phyloP scores from a whole-genome alignment of 352 stramenopile species.

The Globisporangium emineosum region DNA sequence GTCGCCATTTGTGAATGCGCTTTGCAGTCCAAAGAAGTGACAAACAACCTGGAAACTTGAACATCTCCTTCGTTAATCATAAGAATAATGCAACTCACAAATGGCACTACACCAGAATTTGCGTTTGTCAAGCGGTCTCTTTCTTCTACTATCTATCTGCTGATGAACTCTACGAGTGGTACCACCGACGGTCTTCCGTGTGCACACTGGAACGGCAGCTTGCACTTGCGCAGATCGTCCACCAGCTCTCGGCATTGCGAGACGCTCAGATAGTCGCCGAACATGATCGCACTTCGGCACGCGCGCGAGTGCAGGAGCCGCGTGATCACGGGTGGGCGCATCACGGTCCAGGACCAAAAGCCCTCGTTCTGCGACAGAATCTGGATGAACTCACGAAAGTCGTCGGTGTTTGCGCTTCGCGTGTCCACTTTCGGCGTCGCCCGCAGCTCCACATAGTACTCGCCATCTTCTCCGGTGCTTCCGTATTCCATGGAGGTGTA shows the following conservation, averaged over 20 bases:
- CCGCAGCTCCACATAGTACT: constrained; percentile 27
- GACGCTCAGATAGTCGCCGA: constrained; percentile 81
- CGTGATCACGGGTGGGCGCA: constrained; percentile 75
- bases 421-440: constrained; percentile 71
- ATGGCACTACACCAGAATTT: not conserved
- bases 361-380: constrained; percentile 34
- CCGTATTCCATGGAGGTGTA: not conserved
- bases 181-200: constrained; percentile 88
- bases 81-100: not conserved
- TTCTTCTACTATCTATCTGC: not conserved
- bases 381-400: constrained; percentile 87
- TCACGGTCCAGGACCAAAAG: constrained; percentile 21
- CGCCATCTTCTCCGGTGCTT: not conserved
- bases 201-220: constrained; percentile 89
- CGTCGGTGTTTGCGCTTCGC: constrained; percentile 49
- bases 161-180: constrained; percentile 73
- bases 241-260: constrained; percentile 74
- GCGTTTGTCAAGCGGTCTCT: not conserved
- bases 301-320: constrained; percentile 84
- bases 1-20: not conserved
- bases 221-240: constrained; percentile 61
- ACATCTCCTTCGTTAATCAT: not conserved
- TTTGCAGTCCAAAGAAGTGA: constrained; percentile 21
- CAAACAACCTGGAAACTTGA: not conserved
- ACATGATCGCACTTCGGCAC: constrained; percentile 92